Base-by-base conservation (phyloP, 1,284 basidiomycete genomes). In the Rhodotorula glutinis region DNA sequence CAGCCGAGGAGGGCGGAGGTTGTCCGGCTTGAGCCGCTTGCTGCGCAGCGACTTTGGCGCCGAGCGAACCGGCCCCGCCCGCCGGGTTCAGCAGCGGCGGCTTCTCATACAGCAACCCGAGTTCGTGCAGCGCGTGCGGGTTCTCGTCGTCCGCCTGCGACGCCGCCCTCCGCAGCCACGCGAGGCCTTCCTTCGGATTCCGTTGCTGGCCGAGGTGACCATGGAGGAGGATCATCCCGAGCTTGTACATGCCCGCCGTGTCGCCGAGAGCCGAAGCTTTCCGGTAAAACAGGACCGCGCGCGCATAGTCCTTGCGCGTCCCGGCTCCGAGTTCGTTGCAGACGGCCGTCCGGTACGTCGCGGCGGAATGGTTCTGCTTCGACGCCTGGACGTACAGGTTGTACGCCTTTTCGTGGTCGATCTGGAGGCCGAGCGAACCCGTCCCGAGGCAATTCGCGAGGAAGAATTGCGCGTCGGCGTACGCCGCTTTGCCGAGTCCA, bases 281-380 rank as follows among this genome's bases (percentile, higher is more conserved):
- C 69, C 94, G 87, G 81, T 98, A 98, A 79, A 99, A 98, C 21
- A 94, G 87, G 53, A 94, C 88, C 5, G 95, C 95, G 44, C 94
- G 86, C 40, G 87, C 84, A 3, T 88, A 87, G 76, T 98, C 95
- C 67, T 88, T 85, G 72, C 89, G 85, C 2, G 96, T 98, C n/a
- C 96, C 96, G 1, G 93, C 94, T n/a, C 96, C 96, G 65, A 98
- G 91, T 79, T 98, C 96, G 80, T 98, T 98, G 80, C 96, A 99
- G 8, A 98, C 95, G 5, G 94, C 96, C 41, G 97, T 94, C 54
- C 96, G 90, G 78, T 98, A 99, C 40, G 90, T 93, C 29, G 93
- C 94, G 0, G 92, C 87, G 0, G 96, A 86, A 77, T 98, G 92
- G 77, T 97, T 96, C 80, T 97, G 91, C 80, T 98, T 98, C 47